Base-by-base conservation (phyloP, 2,329 filamentous ascomycete species). In the Fonsecaea pedrosoi region DNA sequence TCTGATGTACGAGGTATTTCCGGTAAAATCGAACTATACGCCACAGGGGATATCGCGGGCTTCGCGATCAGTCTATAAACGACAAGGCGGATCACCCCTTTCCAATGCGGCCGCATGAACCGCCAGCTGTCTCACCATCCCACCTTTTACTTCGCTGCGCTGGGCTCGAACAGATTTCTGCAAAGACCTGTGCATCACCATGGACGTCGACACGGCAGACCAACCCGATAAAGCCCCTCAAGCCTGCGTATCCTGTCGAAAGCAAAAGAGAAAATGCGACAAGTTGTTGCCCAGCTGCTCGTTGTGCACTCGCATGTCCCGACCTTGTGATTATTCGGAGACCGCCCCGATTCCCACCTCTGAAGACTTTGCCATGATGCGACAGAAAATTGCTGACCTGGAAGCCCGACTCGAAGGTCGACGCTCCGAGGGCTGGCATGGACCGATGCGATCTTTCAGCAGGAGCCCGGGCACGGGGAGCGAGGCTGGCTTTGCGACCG, bases 231-330 rank as follows among this genome's bases (percentile, higher is more conserved):
- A 18, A 57, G 79, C 81, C 18, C 68, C 74, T 15, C 79, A 82
- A 73, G 81, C 81, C 64, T 83, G 81, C 70, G 68, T 77, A 53
- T 75, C 79, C 35, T 84, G 82, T 72, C 75, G 79, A 40, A 80
- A 79, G 68, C 81, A 85, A 73, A 86, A 86, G 75, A 77, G 84
- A 53, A 82, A 80, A 77, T 86, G 84, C 72, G 81, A 83, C 77
- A 86, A 85, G 74, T 72, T 70, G 4, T 70, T 85, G 1, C 84
- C 84, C 13, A 72, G 75, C 15, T 86, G 84, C 72, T 75, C 77
- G 2, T 77, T 85, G 3, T 86, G 84, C 73, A 70, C 71, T 21
- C 77, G 82, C 25, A 69, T 74, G 68, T 62, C 60, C 25, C 66
- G 72, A 30, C n/a, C 62, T 8, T 74, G 73, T 62, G 67, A 72